Base-by-base conservation (phyloP, 805 yeast genomes). In the Hanseniaspora occidentalis region DNA sequence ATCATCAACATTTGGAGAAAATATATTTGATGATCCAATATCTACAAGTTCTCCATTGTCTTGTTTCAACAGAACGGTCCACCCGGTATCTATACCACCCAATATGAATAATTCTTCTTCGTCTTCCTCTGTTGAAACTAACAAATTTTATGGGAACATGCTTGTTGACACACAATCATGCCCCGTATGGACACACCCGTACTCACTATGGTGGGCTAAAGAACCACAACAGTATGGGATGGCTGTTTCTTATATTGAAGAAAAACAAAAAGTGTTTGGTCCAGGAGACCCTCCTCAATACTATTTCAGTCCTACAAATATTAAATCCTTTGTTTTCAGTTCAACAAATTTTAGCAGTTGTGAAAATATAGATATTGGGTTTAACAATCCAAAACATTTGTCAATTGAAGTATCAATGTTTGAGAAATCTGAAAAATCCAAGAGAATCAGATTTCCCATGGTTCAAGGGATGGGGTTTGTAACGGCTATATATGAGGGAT, bases 381-480 rank as follows among this genome's bases (percentile, higher is more conserved):
- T 61, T 35, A 31, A 46, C 7, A 53, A 58, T 45, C 46, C 57
- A 31, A 60, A 51, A 31, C 64, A 62, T 41, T 41, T 63, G 50
- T 62, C 67, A 13, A 50, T 60, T 2, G 58, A 61, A 35, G 44
- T 53, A n/a, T 29, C 33, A n/a, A 38, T 34, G 14, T 45, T 57
- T 14, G 46, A 57, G 38, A 55, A 52, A 35, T 43, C 47, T 22
- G 50, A 42, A 43, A 48, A 37, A 14, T 41, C 51, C 13, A 74
- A 73, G 36, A 65, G 61, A 25, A 53, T 77, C 39, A 62, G 62
- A 25, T 54, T 72, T 29, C 88, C 89, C 3, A 52, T 82, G 41
- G 82, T 79, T 5, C 88, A 81, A 57, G 96, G 96, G 41, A 69
- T 70, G 70, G 95, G 95, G 6, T 76, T 83, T 46, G 73, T 83